A percentile compares a stretch with the other conserved stretches of the same genome.
Conservation (phyloP, 805 yeast species). For the Lipomyces japonicus region DNA sequence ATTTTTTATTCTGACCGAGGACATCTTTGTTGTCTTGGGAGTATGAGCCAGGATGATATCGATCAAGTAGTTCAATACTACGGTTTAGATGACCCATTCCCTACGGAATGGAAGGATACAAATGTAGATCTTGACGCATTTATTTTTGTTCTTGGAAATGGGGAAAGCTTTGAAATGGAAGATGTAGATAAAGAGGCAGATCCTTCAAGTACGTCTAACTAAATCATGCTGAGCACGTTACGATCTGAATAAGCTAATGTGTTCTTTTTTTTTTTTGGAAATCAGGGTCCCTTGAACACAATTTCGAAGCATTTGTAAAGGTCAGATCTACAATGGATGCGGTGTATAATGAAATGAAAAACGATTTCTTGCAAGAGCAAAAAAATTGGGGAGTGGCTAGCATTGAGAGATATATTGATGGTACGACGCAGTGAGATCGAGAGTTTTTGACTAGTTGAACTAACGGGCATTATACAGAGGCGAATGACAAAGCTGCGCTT, state of each 20-base stretch:
- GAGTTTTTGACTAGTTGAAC: background rate
- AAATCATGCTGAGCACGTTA: too few species aligned
- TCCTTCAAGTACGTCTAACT: too few species aligned
- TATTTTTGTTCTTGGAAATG: constrained; percentile 4
- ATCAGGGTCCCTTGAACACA: constrained; percentile 34
- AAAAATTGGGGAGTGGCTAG: constrained; percentile 38
- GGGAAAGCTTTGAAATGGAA: background rate
- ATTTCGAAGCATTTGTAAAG: constrained; percentile 61
- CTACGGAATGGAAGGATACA: constrained; percentile 15
- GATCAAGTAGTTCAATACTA: constrained; percentile 16
- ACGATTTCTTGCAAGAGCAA: constrained; percentile 37
- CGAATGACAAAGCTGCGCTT: constrained; percentile 52
- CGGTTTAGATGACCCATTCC: constrained; percentile 22
- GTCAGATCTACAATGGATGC: constrained; percentile 62
- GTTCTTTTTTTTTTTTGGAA: background rate
- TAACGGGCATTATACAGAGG: constrained; percentile 33
- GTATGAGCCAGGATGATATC: constrained; percentile 4
- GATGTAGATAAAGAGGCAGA: too few species aligned
- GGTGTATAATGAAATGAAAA: constrained; percentile 52
- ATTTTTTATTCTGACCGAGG: too few species aligned
- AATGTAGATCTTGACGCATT: constrained; percentile 10
- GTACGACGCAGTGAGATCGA: constrained; percentile 7
- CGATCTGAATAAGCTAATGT: too few species aligned
- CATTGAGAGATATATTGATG: constrained; percentile 41
- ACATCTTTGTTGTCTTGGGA: too few species aligned